Conservation (phyloP, 768 basidiomycete genomes). For the Gloeostereum incarnatum region DNA sequence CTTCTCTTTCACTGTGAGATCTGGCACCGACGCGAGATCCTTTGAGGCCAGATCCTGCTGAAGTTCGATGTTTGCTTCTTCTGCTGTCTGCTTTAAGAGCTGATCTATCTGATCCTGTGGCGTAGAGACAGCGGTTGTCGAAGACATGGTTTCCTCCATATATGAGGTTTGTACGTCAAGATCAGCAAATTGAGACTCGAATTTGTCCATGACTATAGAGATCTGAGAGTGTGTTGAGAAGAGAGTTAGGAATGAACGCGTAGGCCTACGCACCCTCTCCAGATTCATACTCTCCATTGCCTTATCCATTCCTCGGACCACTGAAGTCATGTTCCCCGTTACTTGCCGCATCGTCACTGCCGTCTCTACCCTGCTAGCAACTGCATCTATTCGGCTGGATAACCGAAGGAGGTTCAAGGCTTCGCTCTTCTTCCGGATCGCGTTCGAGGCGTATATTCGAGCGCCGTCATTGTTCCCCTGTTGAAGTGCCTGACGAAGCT, state of each 20-base stretch:
- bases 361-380: constrained; percentile 94
- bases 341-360: constrained; percentile 97
- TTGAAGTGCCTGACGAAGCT: constrained; percentile 66
- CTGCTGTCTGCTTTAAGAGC: constrained; percentile 88
- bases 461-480: constrained; percentile 97
- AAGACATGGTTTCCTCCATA: constrained; percentile 96
- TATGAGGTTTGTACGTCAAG: constrained; percentile 96
- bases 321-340: constrained; percentile 93
- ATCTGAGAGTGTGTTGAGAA: constrained; percentile 70
- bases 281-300: constrained; percentile 99
- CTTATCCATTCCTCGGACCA: constrained; percentile 97
- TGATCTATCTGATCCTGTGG: constrained; percentile 96
- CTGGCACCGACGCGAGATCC: constrained; percentile 49
- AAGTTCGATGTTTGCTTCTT: constrained; percentile 93
- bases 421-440: constrained; percentile 97
- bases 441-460: constrained; percentile 95
- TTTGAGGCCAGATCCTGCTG: constrained; percentile 80
- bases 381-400: constrained; percentile 90
- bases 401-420: constrained; percentile 84
- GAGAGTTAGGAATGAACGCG: neutral
- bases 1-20: constrained; percentile 40
- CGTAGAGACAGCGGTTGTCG: constrained; percentile 85
- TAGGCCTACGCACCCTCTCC: constrained; percentile 59
- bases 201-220: constrained; percentile 98
- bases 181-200: constrained; percentile 92